Percentiles rank a stretch among this genome's conserved stretches.
Evolutionary conservation across 495 filamentous ascomycete species (phyloP).

Genomic region (Aspergillus coremiiformis): DNA sequence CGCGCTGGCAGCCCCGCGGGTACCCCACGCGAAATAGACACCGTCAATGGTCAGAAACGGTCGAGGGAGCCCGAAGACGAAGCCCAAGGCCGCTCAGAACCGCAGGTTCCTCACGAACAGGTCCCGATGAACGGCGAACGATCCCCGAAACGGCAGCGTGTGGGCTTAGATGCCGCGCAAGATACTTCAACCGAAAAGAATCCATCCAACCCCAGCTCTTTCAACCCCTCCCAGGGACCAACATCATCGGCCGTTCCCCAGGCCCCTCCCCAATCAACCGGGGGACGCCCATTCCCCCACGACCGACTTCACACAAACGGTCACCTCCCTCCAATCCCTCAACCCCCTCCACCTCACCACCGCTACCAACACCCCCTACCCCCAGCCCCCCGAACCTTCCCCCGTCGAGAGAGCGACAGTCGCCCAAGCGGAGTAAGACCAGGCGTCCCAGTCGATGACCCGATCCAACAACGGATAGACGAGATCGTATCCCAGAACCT

Average conservation of each 20-base stretch:
- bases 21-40: slow-evolving; percentile 16
- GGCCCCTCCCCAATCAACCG: background rate
- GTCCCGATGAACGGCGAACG: slow-evolving; percentile 22
- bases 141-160: slow-evolving; percentile 38
- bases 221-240: slow-evolving; percentile 1
- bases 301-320: slow-evolving; percentile 15
- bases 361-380: slow-evolving; percentile 13
- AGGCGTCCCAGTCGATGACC: slow-evolving; percentile 10
- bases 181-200: background rate
- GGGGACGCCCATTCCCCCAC: background rate
- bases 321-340: slow-evolving; percentile 10
- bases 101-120: slow-evolving; percentile 7
- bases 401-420: slow-evolving; percentile 14
- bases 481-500: slow-evolving; percentile 27
- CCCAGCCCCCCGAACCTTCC: slow-evolving; percentile 10
- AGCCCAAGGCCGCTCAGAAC: background rate
- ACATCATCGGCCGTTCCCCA: background rate
- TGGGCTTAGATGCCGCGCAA: slow-evolving; percentile 18
- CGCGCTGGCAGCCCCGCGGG: slow-evolving; percentile 23
- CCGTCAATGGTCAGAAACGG: slow-evolving; percentile 32
- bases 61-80: slow-evolving; percentile 37
- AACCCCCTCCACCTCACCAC: slow-evolving; percentile 7
- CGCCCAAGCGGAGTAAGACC: slow-evolving; percentile 1
- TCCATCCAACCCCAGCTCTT: slow-evolving; percentile 3
- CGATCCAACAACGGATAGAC: slow-evolving; percentile 31